phyloP scores from a whole-genome alignment of 352 stramenopile species.

The Phytophthora hibernalis region DNA sequence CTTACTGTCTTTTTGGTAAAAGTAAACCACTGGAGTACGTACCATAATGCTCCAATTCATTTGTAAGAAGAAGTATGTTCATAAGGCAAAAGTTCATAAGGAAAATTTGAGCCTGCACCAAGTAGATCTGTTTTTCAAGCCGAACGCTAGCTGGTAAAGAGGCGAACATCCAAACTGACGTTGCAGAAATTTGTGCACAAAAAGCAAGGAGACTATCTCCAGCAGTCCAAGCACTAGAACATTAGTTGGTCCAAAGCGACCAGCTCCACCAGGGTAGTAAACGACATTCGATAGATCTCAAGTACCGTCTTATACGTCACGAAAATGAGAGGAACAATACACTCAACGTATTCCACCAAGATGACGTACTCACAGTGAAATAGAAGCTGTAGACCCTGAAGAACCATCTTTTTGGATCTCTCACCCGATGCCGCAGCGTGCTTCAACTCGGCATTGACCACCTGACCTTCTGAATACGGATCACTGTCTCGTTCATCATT shows the following conservation, averaged over 20 bases:
- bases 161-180: slow-evolving; percentile 38
- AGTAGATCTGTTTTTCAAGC: slow-evolving; percentile 37
- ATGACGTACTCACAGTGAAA: slow-evolving; percentile 42
- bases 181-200: slow-evolving; percentile 29
- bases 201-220: slow-evolving; percentile 35
- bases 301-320: slow-evolving; percentile 35
- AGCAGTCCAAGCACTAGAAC: slow-evolving; percentile 27
- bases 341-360: slow-evolving; percentile 46
- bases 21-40: not conserved
- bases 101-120: slow-evolving; percentile 3
- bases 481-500: not conserved
- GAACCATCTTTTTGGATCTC: slow-evolving; percentile 6
- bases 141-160: slow-evolving; percentile 42
- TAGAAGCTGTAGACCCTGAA: slow-evolving; percentile 32
- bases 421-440: not conserved
- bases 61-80: slow-evolving; percentile 5
- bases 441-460: not conserved
- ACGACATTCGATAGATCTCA: slow-evolving; percentile 37
- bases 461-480: not conserved
- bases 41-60: slow-evolving; percentile 21
- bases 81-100: not conserved
- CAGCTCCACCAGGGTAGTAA: slow-evolving; percentile 34
- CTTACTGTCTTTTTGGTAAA: not conserved
- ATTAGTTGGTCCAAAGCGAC: not conserved
- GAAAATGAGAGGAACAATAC: slow-evolving; percentile 40